Conservation (phyloP, 345 rosid species). For the Noccaea caerulescens region DNA sequence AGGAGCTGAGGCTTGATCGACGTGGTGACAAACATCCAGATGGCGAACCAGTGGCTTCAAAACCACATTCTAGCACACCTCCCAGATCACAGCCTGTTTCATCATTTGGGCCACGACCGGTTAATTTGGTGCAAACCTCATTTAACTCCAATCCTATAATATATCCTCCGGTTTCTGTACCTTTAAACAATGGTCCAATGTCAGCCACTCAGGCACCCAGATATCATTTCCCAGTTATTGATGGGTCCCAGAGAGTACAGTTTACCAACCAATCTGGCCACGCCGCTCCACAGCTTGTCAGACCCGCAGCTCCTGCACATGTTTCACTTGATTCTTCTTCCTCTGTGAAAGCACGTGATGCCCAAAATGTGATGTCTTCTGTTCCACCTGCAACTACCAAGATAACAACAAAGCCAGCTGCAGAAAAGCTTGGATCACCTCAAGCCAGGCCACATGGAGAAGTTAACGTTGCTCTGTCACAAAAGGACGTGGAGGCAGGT, state of each 20-base stretch:
- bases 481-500: slow-evolving; percentile 46
- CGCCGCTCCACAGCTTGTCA: slow-evolving; percentile 49
- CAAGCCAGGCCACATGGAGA: slow-evolving; percentile 49
- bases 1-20: slow-evolving; percentile 87
- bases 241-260: slow-evolving; percentile 64
- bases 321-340: slow-evolving; percentile 47
- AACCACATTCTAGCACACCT: slow-evolving; percentile 64
- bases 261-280: slow-evolving; percentile 52
- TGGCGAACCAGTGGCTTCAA: slow-evolving; percentile 56
- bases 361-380: slow-evolving; percentile 46
- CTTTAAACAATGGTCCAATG: slow-evolving; percentile 62
- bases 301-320: slow-evolving; percentile 47
- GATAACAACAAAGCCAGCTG: slow-evolving; percentile 60
- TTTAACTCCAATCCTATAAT: slow-evolving; percentile 48
- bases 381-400: slow-evolving; percentile 48
- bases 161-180: slow-evolving; percentile 59
- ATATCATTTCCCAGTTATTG: slow-evolving; percentile 56
- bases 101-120: slow-evolving; percentile 60
- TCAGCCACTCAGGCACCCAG: slow-evolving; percentile 66
- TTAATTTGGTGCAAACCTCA: slow-evolving; percentile 57
- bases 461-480: slow-evolving; percentile 42
- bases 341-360: slow-evolving; percentile 51
- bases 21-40: slow-evolving; percentile 64
- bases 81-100: slow-evolving; percentile 68
- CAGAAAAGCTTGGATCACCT: slow-evolving; percentile 53